phyloP scores from a whole-genome alignment of 2,329 filamentous ascomycete genomes.

The Fusarium napiforme region DNA sequence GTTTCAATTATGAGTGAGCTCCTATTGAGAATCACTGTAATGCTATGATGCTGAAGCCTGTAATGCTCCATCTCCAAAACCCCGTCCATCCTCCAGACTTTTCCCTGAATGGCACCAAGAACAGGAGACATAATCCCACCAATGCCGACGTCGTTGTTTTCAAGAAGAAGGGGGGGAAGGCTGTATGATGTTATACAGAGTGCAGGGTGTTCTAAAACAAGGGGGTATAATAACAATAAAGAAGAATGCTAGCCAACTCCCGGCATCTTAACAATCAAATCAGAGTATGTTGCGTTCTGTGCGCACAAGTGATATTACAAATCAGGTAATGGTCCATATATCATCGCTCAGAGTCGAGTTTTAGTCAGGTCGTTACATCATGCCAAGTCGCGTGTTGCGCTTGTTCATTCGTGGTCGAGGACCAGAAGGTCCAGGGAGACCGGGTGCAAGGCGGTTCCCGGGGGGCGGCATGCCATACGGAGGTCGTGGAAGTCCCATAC shows the following conservation, averaged over 20 bases:
- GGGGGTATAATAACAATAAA: constrained; percentile 43
- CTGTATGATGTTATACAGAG: constrained; percentile 1
- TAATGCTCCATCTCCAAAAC: not conserved
- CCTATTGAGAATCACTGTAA: constrained; percentile 5
- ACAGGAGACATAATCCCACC: not conserved
- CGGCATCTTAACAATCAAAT: constrained; percentile 16
- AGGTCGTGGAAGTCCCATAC: constrained; percentile 40
- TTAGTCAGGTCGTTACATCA: constrained; percentile 57
- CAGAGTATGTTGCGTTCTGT: constrained; percentile 16
- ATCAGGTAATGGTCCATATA: constrained; percentile 26
- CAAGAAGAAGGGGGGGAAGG: not conserved
- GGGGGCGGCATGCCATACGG: constrained; percentile 42
- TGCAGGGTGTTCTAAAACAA: constrained; percentile 26
- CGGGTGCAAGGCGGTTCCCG: constrained; percentile 45
- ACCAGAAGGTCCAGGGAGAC: constrained; percentile 46
- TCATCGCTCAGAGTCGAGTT: constrained; percentile 24
- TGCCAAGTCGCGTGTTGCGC: constrained; percentile 69
- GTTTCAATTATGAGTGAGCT: constrained; percentile 13
- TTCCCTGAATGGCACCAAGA: not conserved
- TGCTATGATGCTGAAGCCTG: constrained; percentile 1
- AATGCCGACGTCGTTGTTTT: constrained; percentile 2
- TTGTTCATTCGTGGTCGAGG: constrained; percentile 67
- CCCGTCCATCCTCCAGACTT: constrained; percentile 5
- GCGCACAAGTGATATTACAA: constrained; percentile 35
- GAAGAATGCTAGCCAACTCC: constrained; percentile 37